Percentiles rank a stretch among this genome's conserved stretches.
phyloP scores from a whole-genome alignment of 306 rosid species.

The Sophora flavescens region DNA sequence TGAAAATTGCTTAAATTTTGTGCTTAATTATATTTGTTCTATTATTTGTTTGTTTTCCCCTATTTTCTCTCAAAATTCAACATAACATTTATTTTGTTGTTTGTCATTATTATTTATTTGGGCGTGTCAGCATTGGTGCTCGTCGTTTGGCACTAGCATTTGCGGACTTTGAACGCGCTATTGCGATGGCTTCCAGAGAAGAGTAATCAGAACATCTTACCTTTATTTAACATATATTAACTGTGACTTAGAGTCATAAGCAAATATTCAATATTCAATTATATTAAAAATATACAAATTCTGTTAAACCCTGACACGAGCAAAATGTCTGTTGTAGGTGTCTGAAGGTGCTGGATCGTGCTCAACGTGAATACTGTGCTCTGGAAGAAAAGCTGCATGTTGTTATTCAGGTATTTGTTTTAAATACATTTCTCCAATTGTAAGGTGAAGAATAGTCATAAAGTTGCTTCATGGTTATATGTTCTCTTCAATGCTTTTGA shows the following conservation, averaged over 20 bases:
- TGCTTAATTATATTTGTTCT: background rate
- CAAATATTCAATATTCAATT: background rate
- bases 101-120: background rate
- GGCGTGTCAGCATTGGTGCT: slow-evolving; percentile 44
- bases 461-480: background rate
- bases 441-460: background rate
- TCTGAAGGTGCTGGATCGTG: slow-evolving; percentile 23
- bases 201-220: slow-evolving; percentile 30
- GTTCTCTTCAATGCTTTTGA: background rate
- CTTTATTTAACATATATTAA: background rate
- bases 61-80: background rate
- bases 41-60: background rate
- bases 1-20: background rate
- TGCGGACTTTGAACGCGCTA: background rate
- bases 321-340: slow-evolving; percentile 37
- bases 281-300: background rate
- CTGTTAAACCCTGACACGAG: background rate
- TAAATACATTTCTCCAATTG: background rate
- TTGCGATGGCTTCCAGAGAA: slow-evolving; percentile 19
- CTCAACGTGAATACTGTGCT: slow-evolving; percentile 8
- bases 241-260: background rate
- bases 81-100: background rate
- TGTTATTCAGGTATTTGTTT: slow-evolving; percentile 41
- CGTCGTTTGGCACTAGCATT: slow-evolving; percentile 25
- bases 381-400: slow-evolving; percentile 44